phyloP scores from a whole-genome alignment of 371 early-diverging fungal genomes.

The Blyttiomyces sp. region DNA sequence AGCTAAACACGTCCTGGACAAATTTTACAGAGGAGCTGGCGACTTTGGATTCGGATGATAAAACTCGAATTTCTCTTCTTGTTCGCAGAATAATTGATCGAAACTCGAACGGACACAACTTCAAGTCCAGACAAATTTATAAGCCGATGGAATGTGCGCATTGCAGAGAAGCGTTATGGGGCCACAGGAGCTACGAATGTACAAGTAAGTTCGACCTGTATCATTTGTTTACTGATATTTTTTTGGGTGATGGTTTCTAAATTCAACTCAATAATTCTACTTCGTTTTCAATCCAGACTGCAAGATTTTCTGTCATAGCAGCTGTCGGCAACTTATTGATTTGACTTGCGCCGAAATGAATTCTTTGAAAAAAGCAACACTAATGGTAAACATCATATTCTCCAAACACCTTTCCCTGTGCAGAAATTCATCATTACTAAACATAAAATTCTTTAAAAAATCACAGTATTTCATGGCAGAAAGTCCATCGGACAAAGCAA shows the following conservation, averaged over 20 bases:
- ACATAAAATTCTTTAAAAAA: not conserved
- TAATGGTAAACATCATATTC: slow-evolving; percentile 29
- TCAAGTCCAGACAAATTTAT: slow-evolving; percentile 36
- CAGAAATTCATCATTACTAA: not conserved
- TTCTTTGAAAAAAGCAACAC: slow-evolving; percentile 25
- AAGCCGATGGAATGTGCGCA: slow-evolving; percentile 47
- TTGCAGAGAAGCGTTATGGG: slow-evolving; percentile 49
- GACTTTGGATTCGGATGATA: slow-evolving; percentile 21
- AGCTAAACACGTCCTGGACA: not conserved
- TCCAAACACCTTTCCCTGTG: not conserved
- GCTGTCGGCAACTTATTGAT: slow-evolving; percentile 33
- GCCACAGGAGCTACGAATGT: slow-evolving; percentile 41
- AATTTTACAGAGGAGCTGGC: slow-evolving; percentile 23
- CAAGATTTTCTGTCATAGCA: slow-evolving; percentile 42
- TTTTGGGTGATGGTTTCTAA: not conserved
- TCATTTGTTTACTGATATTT: not conserved
- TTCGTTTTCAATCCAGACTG: slow-evolving; percentile 27
- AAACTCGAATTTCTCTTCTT: slow-evolving; percentile 4
- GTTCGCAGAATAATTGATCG: slow-evolving; percentile 22
- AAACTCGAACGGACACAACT: slow-evolving; percentile 34
- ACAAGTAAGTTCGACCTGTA: slow-evolving; percentile 24
- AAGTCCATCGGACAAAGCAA: slow-evolving; percentile 25
- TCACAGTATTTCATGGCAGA: slow-evolving; percentile 48
- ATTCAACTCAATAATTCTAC: not conserved
- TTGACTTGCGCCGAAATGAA: slow-evolving; percentile 33